Evolutionary conservation across 108 stramenopile species (phyloP), one percentile per base, ranked within the genome.

Genomic region (Fragilaria radians): DNA sequence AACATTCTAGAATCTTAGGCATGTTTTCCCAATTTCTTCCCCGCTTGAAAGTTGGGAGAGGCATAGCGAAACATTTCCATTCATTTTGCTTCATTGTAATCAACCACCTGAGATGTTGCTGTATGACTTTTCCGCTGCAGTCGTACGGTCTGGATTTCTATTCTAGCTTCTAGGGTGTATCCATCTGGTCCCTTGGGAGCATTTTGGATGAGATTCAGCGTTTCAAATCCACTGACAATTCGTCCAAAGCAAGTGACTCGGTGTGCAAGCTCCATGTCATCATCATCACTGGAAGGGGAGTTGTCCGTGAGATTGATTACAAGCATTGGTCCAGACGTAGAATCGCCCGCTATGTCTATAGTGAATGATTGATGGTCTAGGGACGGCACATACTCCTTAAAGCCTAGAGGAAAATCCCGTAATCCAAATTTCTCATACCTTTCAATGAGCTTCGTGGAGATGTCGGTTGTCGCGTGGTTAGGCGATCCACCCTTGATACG

Each of bases 301-400:
- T 97, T 97, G 66, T 97, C 93, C 29, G 76, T 74, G 23, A 79
- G 81, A 55, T 90, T 91, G 57, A 97, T 81, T 61, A 85, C 94
- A 58, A 94, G 94, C 25, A 73, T 72, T 1, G 93, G 92, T 28
- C 80, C 57, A 45, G 50, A 7, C 7, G 7, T 82, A 9, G 72
- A 78, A 34, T 80, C 75, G 23, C 72, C 83, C 11, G 85, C 84
- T 52, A 95, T 85, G 3, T 87, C 87, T 23, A 95, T 62, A 11
- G 90, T 92, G 45, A 74, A 86, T 53, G 70, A 49, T 14, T 57
- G 27, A 59, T 91, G 94, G 24, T 88, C 88, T 68, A 58, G 90
- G 1, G 78, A 65, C 4, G 42, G 58, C 26, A 70, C 61, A 59
- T 88, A 89, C 60, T 95, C 90, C 17, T 74, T 83, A 57, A 84